Base-by-base conservation (phyloP, 2,329 filamentous ascomycete species). In the Phyllosticta paracitricarpa region DNA sequence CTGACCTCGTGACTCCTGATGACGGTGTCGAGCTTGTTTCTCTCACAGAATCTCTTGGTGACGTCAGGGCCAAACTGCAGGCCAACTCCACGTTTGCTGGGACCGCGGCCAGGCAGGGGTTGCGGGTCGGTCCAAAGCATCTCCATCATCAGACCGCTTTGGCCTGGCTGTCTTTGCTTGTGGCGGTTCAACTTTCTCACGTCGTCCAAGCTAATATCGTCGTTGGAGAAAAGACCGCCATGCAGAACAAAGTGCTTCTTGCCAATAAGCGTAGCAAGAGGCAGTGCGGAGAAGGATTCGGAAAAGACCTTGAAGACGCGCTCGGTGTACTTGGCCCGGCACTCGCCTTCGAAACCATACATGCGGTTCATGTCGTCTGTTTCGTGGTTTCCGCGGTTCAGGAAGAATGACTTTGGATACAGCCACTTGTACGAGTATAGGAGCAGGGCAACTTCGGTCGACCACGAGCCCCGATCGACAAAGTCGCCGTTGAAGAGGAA, bases 61-160 rank as follows among this genome's bases (percentile, higher is more conserved):
- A 99, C 86, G 72, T 99, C 94, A 0, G 94, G 94, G 0, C 94
- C 94, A 69, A 99, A 99, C 73, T 97, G 92, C 77, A 97, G 84
- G 58, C 94, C 94, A 22, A 99, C 93, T 66, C 94, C 94, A 72
- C 94, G 85, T 81, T 99, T 99, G 80, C 91, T 96, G 54, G 94
- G 94, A 8, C 92, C 91, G 67, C 94, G 86, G 58, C 94, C 94
- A 28, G 89, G 86, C 67, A 86, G 82, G 0, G 89, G 82, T 74
- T 99, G 94, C 2, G 94, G 94, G 72, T 99, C 94, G 0, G 94
- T 97, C 94, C 94, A 99, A 55, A 99, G 83, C 94, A 99, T 99
- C 77, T 99, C 94, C 94, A 99, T 99, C 94, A 99, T 99, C 68
- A 99, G 78, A 14, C 94, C 94, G 56, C 89, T 79, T 74, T 99